These are phyloP conservation scores for Zygosaccharomyces siamensis DNA, from an alignment of 805 yeast species.

Conservation along the genomic window DNA sequence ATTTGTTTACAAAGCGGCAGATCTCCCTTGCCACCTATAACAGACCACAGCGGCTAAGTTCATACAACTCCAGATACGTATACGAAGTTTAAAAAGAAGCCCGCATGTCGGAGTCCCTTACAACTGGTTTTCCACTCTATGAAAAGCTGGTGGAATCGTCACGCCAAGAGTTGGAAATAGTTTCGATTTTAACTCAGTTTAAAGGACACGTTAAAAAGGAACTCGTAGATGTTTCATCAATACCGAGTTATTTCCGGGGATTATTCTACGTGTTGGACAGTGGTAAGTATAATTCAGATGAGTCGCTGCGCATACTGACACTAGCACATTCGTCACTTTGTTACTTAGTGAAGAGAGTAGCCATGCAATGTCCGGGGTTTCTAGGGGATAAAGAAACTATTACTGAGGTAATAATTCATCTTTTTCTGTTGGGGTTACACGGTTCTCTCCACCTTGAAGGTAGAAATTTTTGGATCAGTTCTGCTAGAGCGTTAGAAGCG, in stretches of 20 bases:
- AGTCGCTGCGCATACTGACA: slow-evolving; percentile 8
- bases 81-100: background rate
- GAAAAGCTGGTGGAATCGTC: slow-evolving; percentile 10
- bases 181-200: slow-evolving; percentile 23
- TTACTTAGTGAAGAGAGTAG: slow-evolving; percentile 42
- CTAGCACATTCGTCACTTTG: slow-evolving; percentile 42
- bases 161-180: slow-evolving; percentile 10
- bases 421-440: slow-evolving; percentile 7
- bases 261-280: slow-evolving; percentile 16
- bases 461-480: slow-evolving; percentile 29
- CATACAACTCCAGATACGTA: background rate
- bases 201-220: slow-evolving; percentile 37
- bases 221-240: slow-evolving; percentile 23
- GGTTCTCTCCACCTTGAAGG: slow-evolving; percentile 14
- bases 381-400: slow-evolving; percentile 12
- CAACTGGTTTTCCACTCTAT: slow-evolving; percentile 11
- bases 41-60: slow-evolving; percentile 5
- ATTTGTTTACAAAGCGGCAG: slow-evolving; percentile 5
- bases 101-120: slow-evolving; percentile 10
- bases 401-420: slow-evolving; percentile 13
- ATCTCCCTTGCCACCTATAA: slow-evolving; percentile 3
- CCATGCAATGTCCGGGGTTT: slow-evolving; percentile 35
- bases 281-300: background rate
- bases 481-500: slow-evolving; percentile 32
- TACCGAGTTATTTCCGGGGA: slow-evolving; percentile 26